Conservation (phyloP, 306 rosid species). For the Ceratonia siliqua region DNA sequence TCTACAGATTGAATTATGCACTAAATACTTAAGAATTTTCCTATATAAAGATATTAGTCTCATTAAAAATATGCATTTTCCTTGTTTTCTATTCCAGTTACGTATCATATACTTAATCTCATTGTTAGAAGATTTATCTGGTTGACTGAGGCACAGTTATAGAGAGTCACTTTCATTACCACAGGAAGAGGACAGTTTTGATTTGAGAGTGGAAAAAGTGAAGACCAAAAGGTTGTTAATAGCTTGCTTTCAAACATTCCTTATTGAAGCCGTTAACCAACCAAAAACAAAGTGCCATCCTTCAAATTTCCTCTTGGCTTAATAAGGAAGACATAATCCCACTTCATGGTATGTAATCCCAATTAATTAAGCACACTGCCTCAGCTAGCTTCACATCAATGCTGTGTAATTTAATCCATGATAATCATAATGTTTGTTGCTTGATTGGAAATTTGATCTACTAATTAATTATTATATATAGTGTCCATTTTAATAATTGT, state of each 20-base stretch:
- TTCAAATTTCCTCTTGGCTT: conserved; percentile 8
- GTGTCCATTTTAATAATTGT: neutral
- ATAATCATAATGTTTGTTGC: neutral
- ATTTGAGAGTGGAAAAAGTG: conserved; percentile 16
- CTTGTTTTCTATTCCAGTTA: no score
- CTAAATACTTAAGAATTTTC: no score
- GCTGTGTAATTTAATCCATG: neutral
- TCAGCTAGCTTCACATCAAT: conserved; percentile 31
- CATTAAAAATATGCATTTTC: no score
- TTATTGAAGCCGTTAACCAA: conserved; percentile 52
- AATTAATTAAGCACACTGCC: neutral
- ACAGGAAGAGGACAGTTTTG: neutral
- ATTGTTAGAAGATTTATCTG: neutral
- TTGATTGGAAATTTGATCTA: neutral
- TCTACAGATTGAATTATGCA: no score
- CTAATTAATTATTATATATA: neutral
- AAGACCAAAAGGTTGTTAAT: conserved; percentile 39
- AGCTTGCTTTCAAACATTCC: conserved; percentile 46
- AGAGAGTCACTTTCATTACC: conserved; percentile 31
- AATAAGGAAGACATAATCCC: conserved; percentile 20
- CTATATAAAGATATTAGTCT: no score
- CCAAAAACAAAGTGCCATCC: conserved; percentile 25
- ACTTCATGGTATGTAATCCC: conserved; percentile 17
- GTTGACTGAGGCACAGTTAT: neutral
- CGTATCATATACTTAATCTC: no score